A percentile compares a stretch with the other conserved stretches of the same genome.
These are phyloP conservation scores for Pichia rugopelliculosa DNA, from an alignment of 805 yeast species.

Conservation along the genomic window DNA sequence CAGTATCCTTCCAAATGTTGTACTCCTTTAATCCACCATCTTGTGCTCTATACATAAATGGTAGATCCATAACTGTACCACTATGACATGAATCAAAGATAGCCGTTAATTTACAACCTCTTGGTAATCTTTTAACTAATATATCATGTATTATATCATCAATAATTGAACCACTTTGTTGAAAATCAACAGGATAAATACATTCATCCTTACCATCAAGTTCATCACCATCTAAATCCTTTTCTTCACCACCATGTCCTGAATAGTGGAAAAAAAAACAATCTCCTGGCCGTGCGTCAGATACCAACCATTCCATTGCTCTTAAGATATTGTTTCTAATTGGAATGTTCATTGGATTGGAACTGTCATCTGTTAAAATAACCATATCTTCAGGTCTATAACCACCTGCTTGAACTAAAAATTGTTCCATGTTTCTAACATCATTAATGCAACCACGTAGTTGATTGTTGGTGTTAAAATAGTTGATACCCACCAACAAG, in stretches of 20 bases:
- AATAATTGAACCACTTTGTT: conserved; percentile 55
- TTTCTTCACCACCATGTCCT: conserved; percentile 77
- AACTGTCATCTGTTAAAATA: conserved; percentile 50
- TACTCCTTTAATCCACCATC: conserved; percentile 81
- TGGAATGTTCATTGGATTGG: conserved; percentile 43
- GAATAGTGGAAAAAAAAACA: conserved; percentile 76
- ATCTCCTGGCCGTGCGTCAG: conserved; percentile 68
- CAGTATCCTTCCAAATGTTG: conserved; percentile 67
- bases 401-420: conserved; percentile 34
- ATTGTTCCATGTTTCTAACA: conserved; percentile 43
- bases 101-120: conserved; percentile 73
- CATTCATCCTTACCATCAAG: conserved; percentile 31
- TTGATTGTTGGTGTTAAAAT: conserved; percentile 53
- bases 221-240: conserved; percentile 42
- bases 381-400: conserved; percentile 51
- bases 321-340: conserved; percentile 61
- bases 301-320: conserved; percentile 79
- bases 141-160: conserved; percentile 72
- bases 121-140: conserved; percentile 60
- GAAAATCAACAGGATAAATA: conserved; percentile 39
- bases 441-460: conserved; percentile 80
- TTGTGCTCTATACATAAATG: conserved; percentile 65
- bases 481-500: conserved; percentile 69
- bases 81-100: conserved; percentile 83
- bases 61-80: conserved; percentile 75